Base-by-base conservation (phyloP, 495 filamentous ascomycete species). In the Xylaria sp. region DNA sequence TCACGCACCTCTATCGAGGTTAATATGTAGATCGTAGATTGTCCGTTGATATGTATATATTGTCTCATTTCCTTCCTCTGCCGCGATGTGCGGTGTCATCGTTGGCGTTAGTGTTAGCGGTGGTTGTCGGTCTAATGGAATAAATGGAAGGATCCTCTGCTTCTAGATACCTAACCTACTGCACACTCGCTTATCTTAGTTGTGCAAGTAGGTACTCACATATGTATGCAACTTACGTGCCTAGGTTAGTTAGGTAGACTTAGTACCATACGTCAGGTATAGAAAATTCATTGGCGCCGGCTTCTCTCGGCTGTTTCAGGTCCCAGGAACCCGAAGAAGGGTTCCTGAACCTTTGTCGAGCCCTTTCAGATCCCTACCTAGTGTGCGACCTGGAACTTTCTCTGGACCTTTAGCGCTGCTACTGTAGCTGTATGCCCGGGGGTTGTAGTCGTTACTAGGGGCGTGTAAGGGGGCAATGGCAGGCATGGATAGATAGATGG, bases 291-390 rank as follows among this genome's bases (percentile, higher is more conserved):
- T 65, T 35, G 21, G 44, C 44, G 24, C 43, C 19, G 62, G 62
- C 29, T 52, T 33, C 62, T 37, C 15, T 35, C 44, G 62, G 62
- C 62, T 65, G 62, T 65, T 65, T 65, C 62, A 65, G 62, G 61
- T 46, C 3, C 26, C 43, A 52, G 37, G 44, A n/a, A 65, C 44
- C 31, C 31, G 43, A 50, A 6, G 43, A 35, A 31, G 44, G 62
- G 43, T 31, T 29, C 29, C 29, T 52, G 37, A 35, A 44, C 43
- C 21, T 65, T 52, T 50, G 29, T 59, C 31, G 57, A 59, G 37
- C 17, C 57, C 53, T 6, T 35, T 31, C 15, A 35, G 17, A 35
- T 19, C 53, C 24, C 57, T 35, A 21, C 19, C 33, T 59, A 37
- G 33, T 59, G 61, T 35, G 35, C 19, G 58, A 35, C 37, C 62